Conservation (phyloP, 306 rosid genomes). For the Myrica gale region DNA sequence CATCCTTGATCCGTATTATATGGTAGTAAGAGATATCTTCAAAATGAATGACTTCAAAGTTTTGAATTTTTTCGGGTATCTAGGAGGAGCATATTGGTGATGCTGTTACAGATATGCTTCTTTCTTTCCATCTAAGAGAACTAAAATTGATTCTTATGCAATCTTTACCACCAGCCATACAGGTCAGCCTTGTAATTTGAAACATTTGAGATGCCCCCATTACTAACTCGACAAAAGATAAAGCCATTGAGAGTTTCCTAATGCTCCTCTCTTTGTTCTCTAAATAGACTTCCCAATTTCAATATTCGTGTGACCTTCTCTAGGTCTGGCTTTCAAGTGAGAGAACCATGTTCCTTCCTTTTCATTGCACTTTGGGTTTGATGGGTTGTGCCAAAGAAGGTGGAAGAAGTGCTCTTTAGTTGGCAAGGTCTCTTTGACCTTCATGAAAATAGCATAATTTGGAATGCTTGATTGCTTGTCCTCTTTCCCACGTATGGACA, state of each 20-base stretch:
- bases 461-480: background rate
- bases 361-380: background rate
- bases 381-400: background rate
- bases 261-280: background rate
- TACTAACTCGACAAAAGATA: background rate
- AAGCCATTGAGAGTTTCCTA: background rate
- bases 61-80: background rate
- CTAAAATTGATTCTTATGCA: background rate
- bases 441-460: background rate
- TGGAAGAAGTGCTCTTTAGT: background rate
- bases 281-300: background rate
- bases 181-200: background rate
- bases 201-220: slow-evolving; percentile 5
- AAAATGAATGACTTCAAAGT: background rate
- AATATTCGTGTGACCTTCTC: background rate
- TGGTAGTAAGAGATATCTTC: background rate
- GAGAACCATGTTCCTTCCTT: background rate
- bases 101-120: background rate
- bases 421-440: background rate
- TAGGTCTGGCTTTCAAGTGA: background rate
- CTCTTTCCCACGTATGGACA: background rate
- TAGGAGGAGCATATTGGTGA: background rate
- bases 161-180: background rate
- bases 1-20: background rate
- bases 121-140: background rate